A percentile compares a stretch with the other conserved stretches of the same genome.
Evolutionary conservation across 2,329 filamentous ascomycete genomes (phyloP).

Genomic region (Zymoseptoria tritici): DNA sequence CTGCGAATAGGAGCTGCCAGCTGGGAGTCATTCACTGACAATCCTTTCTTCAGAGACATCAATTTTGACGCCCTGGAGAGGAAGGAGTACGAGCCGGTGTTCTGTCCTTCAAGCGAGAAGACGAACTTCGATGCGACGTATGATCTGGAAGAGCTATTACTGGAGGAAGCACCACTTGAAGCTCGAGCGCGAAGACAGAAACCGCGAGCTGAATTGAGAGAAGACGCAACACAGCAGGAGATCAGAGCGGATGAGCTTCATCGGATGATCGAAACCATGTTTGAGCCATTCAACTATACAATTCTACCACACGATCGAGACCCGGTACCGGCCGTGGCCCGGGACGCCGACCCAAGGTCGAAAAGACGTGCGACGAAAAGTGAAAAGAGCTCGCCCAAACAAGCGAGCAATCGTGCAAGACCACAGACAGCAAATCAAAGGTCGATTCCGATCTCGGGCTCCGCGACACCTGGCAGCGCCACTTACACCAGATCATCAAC

Average conservation of each 20-base stretch:
- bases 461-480: slow-evolving; percentile 32
- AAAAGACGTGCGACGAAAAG: slow-evolving; percentile 3
- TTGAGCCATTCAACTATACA: slow-evolving; percentile 93
- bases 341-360: slow-evolving; percentile 2
- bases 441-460: slow-evolving; percentile 28
- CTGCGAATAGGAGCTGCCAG: slow-evolving; percentile 74
- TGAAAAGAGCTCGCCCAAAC: neutral
- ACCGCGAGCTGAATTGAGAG: slow-evolving; percentile 81
- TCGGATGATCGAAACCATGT: slow-evolving; percentile 86
- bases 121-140: slow-evolving; percentile 99
- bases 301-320: slow-evolving; percentile 64
- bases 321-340: slow-evolving; percentile 10
- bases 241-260: slow-evolving; percentile 92
- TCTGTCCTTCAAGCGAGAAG: slow-evolving; percentile 90
- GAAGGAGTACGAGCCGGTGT: slow-evolving; percentile 85
- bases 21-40: slow-evolving; percentile 77
- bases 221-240: slow-evolving; percentile 90
- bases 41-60: slow-evolving; percentile 81
- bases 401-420: neutral
- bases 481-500: slow-evolving; percentile 37
- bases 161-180: slow-evolving; percentile 92
- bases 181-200: slow-evolving; percentile 89
- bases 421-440: slow-evolving; percentile 10
- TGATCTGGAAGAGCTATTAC: slow-evolving; percentile 82
- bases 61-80: slow-evolving; percentile 78